These are phyloP conservation scores for Funneliformis mosseae DNA, from an alignment of 192 early-diverging fungal genomes.

Conservation along the genomic window DNA sequence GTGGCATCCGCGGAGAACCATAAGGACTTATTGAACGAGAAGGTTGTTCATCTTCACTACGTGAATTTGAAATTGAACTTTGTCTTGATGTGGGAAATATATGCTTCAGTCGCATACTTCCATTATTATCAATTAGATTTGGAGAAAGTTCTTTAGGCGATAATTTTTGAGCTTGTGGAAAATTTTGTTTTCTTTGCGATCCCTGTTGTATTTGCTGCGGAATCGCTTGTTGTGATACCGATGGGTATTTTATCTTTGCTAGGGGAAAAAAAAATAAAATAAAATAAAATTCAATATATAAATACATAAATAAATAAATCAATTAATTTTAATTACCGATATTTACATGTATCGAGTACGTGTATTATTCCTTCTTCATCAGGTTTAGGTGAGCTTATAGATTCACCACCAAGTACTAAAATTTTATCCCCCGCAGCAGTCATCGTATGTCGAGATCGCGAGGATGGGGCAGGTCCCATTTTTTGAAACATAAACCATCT, in stretches of 20 bases:
- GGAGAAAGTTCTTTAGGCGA: neutral
- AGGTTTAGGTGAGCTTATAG: constrained; percentile 41
- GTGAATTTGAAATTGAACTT: neutral
- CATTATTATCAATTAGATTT: neutral
- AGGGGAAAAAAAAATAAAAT: neutral
- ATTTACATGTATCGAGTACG: constrained; percentile 55
- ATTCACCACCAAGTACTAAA: constrained; percentile 58
- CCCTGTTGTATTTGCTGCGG: constrained; percentile 5
- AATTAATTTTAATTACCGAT: neutral
- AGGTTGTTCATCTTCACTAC: neutral
- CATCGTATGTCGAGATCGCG: constrained; percentile 49
- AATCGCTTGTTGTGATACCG: neutral
- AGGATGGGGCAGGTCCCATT: constrained; percentile 48
- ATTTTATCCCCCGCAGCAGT: constrained; percentile 49
- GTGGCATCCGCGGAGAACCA: neutral
- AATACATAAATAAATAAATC: neutral
- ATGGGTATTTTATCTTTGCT: constrained; percentile 55
- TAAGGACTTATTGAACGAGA: too few relatives aligned
- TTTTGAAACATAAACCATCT: constrained; percentile 56
- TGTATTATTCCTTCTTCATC: constrained; percentile 48
- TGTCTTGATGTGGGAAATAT: neutral
- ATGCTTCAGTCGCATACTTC: too few relatives aligned
- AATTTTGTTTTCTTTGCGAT: neutral
- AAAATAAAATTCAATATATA: neutral
- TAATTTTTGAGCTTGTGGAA: neutral